phyloP scores from a whole-genome alignment of 495 filamentous ascomycete genomes.

The Acidiella bohemica region DNA sequence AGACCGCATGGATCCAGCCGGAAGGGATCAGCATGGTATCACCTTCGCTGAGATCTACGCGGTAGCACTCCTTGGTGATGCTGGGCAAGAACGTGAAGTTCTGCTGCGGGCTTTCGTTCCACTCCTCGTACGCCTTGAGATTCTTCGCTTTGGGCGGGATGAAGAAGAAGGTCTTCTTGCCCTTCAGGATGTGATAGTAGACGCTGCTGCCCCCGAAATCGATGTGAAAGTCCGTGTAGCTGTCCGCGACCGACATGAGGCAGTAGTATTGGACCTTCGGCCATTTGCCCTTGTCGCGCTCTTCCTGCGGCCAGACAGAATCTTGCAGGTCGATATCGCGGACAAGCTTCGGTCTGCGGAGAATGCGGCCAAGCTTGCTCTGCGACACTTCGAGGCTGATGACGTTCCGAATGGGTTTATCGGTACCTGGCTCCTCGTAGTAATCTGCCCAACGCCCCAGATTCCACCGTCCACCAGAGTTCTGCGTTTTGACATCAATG shows the following conservation, averaged over 20 bases:
- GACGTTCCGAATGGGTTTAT: slow-evolving; percentile 57
- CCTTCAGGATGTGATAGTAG: slow-evolving; percentile 65
- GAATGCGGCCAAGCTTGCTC: slow-evolving; percentile 49
- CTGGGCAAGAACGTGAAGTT: slow-evolving; percentile 53
- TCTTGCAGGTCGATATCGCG: slow-evolving; percentile 61
- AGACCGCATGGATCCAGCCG: slow-evolving; percentile 71
- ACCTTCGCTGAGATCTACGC: slow-evolving; percentile 56
- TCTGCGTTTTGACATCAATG: slow-evolving; percentile 65
- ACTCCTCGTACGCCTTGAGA: slow-evolving; percentile 65
- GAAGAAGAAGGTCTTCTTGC: slow-evolving; percentile 68
- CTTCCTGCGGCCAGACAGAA: slow-evolving; percentile 54
- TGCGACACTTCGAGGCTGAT: slow-evolving; percentile 66
- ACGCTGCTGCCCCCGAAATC: slow-evolving; percentile 71
- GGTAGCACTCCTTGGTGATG: slow-evolving; percentile 60
- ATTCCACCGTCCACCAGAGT: slow-evolving; percentile 57
- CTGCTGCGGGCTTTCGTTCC: slow-evolving; percentile 61
- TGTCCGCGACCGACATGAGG: slow-evolving; percentile 68
- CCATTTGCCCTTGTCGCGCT: slow-evolving; percentile 42
- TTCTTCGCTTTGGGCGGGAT: slow-evolving; percentile 62
- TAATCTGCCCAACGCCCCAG: slow-evolving; percentile 64
- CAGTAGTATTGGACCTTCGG: slow-evolving; percentile 60
- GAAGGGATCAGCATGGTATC: slow-evolving; percentile 71
- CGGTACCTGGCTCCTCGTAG: slow-evolving; percentile 47
- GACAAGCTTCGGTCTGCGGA: slow-evolving; percentile 55
- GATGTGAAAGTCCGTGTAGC: slow-evolving; percentile 70